phyloP scores from a whole-genome alignment of 345 rosid genomes.

The Hypericum androsaemum region DNA sequence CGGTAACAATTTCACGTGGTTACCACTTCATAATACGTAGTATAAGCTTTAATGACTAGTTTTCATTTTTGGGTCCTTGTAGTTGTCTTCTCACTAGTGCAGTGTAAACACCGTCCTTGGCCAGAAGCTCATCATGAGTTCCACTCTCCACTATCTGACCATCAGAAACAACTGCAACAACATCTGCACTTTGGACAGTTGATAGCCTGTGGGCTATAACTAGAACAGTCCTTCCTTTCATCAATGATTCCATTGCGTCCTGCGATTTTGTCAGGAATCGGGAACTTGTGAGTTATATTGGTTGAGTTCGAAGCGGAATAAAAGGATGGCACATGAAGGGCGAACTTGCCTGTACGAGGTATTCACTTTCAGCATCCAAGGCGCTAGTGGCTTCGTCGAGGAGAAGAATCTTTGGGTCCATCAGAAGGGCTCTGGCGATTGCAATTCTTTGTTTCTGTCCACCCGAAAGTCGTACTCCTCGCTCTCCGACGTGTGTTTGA shows the following conservation, averaged over 20 bases:
- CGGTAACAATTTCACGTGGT: no score
- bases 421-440: slow-evolving; percentile 79
- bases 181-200: slow-evolving; percentile 75
- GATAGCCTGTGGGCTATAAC: slow-evolving; percentile 95
- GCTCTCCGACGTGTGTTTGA: slow-evolving; percentile 73
- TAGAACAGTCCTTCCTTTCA: slow-evolving; percentile 88
- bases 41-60: no score
- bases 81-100: slow-evolving; percentile 70
- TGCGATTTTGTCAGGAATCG: slow-evolving; percentile 5
- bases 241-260: slow-evolving; percentile 97
- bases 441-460: slow-evolving; percentile 95
- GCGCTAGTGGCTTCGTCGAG: slow-evolving; percentile 98
- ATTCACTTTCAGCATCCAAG: slow-evolving; percentile 88
- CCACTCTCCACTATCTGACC: slow-evolving; percentile 55
- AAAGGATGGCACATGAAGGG: no score
- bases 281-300: no score
- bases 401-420: slow-evolving; percentile 74
- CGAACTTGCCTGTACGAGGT: slow-evolving; percentile 64
- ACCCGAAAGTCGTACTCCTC: slow-evolving; percentile 86
- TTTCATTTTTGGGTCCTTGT: slow-evolving; percentile 20
- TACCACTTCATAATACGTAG: no score
- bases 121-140: slow-evolving; percentile 33
- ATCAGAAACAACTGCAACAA: slow-evolving; percentile 76
- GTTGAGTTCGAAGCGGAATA: no score
- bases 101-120: slow-evolving; percentile 48